Evolutionary conservation across 306 rosid genomes (phyloP).

Genomic region (Castanea mollissima): DNA sequence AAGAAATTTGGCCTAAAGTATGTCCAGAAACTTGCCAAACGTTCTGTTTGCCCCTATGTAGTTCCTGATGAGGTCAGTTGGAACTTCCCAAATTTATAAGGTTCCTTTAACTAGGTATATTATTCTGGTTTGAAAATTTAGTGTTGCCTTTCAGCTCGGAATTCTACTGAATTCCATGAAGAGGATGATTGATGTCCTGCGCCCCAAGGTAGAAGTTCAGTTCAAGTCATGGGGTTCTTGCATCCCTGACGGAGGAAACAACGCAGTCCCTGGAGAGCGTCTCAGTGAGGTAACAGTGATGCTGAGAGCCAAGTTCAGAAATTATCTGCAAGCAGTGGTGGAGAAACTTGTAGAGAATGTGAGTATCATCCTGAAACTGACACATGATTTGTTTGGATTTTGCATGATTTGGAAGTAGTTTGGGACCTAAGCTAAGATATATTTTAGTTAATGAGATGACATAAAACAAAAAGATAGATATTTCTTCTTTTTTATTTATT

Average conservation of each 20-base stretch:
- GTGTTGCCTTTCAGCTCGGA: slow-evolving; percentile 67
- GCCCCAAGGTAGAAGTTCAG: slow-evolving; percentile 83
- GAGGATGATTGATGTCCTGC: slow-evolving; percentile 87
- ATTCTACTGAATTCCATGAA: slow-evolving; percentile 78
- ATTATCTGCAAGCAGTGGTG: slow-evolving; percentile 79
- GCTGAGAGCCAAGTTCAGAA: slow-evolving; percentile 94
- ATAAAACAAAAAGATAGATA: neutral
- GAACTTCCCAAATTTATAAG: slow-evolving; percentile 6
- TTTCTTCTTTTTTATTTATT: too few species aligned
- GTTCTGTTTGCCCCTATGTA: slow-evolving; percentile 53
- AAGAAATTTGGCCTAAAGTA: slow-evolving; percentile 94
- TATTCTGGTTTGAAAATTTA: slow-evolving; percentile 9
- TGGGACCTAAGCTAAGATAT: neutral
- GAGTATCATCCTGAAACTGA: slow-evolving; percentile 33
- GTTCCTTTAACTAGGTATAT: slow-evolving; percentile 7
- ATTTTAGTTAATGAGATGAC: neutral
- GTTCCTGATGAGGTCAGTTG: slow-evolving; percentile 84
- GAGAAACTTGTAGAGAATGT: slow-evolving; percentile 92
- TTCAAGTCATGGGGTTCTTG: slow-evolving; percentile 93
- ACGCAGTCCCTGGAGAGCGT: slow-evolving; percentile 78
- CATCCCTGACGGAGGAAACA: slow-evolving; percentile 79
- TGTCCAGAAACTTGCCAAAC: slow-evolving; percentile 93
- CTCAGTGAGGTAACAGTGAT: slow-evolving; percentile 98
- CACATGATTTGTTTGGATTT: slow-evolving; percentile 3
- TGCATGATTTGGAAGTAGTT: neutral